Conservation (phyloP, 257 asterid genomes). For the Solanum dulcamara region DNA sequence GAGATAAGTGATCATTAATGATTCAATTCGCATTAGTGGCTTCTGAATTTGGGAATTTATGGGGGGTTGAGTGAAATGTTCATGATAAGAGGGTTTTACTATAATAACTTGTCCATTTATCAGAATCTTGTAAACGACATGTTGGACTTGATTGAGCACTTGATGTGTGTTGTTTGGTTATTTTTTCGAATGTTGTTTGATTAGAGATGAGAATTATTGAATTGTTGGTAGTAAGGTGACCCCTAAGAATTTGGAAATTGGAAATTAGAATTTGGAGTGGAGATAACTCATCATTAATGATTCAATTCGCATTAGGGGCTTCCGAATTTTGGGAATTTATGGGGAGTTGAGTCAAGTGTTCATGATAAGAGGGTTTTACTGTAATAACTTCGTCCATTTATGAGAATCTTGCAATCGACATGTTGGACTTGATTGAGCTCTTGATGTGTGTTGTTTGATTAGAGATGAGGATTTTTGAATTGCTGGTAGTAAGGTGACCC, state of each 20-base stretch:
- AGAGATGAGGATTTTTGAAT: background rate
- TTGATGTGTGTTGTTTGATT: background rate
- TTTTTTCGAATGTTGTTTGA: background rate
- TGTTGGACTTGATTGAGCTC: background rate
- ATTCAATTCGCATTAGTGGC: background rate
- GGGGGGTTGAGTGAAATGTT: background rate
- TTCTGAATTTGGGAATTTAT: too few species aligned
- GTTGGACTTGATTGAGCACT: background rate
- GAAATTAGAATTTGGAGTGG: background rate
- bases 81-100: background rate
- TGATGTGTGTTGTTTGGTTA: too few species aligned
- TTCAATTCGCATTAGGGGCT: background rate
- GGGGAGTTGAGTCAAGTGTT: background rate
- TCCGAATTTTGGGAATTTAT: background rate
- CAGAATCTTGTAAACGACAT: background rate
- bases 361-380: background rate
- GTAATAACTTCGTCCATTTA: background rate
- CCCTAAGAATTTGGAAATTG: background rate
- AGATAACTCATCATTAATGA: background rate
- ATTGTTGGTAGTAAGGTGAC: background rate
- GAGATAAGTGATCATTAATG: background rate
- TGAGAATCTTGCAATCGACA: background rate
- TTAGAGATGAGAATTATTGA: background rate
- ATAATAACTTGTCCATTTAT: background rate
- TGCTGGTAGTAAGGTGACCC: background rate